Percentiles rank a stretch among this genome's conserved stretches.
phyloP scores from a whole-genome alignment of 1,284 basidiomycete genomes.

The Tilletia setariae region DNA sequence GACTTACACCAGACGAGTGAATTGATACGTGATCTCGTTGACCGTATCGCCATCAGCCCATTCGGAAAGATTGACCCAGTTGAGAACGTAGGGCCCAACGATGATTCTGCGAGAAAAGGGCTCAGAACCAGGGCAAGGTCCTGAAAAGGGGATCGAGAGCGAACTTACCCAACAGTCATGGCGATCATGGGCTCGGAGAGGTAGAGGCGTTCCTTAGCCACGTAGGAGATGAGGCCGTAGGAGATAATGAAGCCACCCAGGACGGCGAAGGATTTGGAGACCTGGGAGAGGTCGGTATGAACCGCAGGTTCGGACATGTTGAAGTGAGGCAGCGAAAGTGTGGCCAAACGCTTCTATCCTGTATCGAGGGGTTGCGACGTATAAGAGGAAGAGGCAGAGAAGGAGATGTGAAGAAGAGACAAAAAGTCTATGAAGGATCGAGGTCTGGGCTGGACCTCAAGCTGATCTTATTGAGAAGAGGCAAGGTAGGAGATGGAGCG shows the following conservation, averaged over 20 bases:
- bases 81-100: conserved; percentile 47
- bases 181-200: conserved; percentile 51
- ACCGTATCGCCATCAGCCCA: conserved; percentile 39
- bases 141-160: background rate
- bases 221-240: conserved; percentile 51
- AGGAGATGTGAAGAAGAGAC: background rate
- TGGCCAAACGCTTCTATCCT: background rate
- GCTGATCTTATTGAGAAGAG: conserved; percentile 9
- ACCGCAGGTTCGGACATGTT: conserved; percentile 17
- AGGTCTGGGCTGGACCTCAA: background rate
- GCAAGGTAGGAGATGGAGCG: background rate
- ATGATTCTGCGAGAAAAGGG: conserved; percentile 27
- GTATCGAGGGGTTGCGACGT: background rate
- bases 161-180: conserved; percentile 36
- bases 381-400: background rate
- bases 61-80: conserved; percentile 47
- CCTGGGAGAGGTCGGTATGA: conserved; percentile 42
- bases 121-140: too few relatives aligned
- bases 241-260: conserved; percentile 49
- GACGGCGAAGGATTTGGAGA: conserved; percentile 45
- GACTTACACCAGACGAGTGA: conserved; percentile 49
- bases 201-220: conserved; percentile 50
- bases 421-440: too few relatives aligned
- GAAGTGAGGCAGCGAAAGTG: background rate
- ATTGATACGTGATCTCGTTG: conserved; percentile 53